These are phyloP conservation scores for Chlamydomonas eustigma DNA, from an alignment of 139 green algal species.

Conservation along the genomic window DNA sequence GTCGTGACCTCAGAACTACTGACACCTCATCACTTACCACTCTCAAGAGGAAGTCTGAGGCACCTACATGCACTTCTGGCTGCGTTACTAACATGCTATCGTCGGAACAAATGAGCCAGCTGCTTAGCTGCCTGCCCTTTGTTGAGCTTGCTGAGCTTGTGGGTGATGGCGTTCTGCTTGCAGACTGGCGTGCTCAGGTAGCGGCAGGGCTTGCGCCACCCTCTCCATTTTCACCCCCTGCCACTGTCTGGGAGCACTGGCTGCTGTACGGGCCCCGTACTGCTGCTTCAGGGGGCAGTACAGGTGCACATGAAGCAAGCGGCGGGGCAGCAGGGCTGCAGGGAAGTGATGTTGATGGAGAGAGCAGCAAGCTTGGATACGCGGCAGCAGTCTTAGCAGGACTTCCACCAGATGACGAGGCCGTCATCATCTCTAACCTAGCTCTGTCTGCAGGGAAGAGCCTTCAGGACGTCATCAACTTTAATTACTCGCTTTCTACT, in stretches of 20 bases:
- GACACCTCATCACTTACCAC: no score
- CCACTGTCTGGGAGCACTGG: conserved; percentile 31
- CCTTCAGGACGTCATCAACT: conserved; percentile 24
- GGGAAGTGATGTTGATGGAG: neutral
- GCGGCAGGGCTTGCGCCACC: neutral
- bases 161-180: neutral
- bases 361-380: conserved; percentile 19
- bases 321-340: neutral
- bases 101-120: neutral
- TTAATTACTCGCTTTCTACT: neutral
- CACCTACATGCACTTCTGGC: neutral
- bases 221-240: conserved; percentile 21
- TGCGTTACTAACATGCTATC: neutral
- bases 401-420: conserved; percentile 54
- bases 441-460: conserved; percentile 37
- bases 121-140: neutral
- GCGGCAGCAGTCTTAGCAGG: conserved; percentile 43
- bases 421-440: conserved; percentile 40
- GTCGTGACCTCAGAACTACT: no score
- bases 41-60: neutral
- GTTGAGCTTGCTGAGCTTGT: neutral
- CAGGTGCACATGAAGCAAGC: neutral
- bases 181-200: conserved; percentile 20
- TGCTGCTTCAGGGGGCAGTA: neutral
- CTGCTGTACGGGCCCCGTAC: conserved; percentile 20